A percentile compares a stretch with the other conserved stretches of the same genome.
These are phyloP conservation scores for Thraustochytrium sp. DNA, from an alignment of 352 stramenopile genomes.

Conservation along the genomic window DNA sequence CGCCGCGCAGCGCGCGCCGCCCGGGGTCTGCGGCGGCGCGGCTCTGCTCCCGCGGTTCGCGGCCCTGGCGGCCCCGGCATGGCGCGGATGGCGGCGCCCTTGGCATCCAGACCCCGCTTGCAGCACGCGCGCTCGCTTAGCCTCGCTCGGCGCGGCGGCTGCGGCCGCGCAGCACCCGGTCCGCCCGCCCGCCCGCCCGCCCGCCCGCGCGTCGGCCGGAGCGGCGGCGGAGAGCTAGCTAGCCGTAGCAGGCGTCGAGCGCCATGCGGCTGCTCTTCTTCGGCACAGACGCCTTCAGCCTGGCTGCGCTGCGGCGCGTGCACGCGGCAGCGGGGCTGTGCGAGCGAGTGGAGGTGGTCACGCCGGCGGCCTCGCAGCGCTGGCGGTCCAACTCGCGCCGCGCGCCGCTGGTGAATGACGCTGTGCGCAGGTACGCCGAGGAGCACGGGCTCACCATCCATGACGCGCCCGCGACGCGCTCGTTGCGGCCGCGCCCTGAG, in stretches of 20 bases:
- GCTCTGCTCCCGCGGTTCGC: too few relatives aligned
- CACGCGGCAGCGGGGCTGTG: background rate
- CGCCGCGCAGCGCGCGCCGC: too few relatives aligned
- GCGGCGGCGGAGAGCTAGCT: background rate
- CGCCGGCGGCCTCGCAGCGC: background rate
- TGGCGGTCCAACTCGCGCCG: background rate
- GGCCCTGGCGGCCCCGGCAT: too few relatives aligned
- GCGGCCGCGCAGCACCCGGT: too few relatives aligned
- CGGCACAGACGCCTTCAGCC: constrained; percentile 7
- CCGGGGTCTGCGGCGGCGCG: too few relatives aligned
- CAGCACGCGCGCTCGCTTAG: too few relatives aligned
- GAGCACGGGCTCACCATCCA: background rate
- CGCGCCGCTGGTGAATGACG: background rate
- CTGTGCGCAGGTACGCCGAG: background rate
- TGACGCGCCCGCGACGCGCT: background rate
- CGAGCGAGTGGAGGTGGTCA: background rate
- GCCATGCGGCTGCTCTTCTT: constrained; percentile 33
- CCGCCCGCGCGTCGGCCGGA: background rate
- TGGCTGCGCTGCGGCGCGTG: background rate
- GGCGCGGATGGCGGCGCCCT: too few relatives aligned
- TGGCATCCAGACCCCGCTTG: too few relatives aligned
- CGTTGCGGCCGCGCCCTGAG: background rate
- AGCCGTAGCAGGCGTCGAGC: background rate
- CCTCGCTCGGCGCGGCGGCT: too few relatives aligned
- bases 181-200: background rate